Conservation (phyloP, 2,329 filamentous ascomycete species). For the Calonectria ilicicola region DNA sequence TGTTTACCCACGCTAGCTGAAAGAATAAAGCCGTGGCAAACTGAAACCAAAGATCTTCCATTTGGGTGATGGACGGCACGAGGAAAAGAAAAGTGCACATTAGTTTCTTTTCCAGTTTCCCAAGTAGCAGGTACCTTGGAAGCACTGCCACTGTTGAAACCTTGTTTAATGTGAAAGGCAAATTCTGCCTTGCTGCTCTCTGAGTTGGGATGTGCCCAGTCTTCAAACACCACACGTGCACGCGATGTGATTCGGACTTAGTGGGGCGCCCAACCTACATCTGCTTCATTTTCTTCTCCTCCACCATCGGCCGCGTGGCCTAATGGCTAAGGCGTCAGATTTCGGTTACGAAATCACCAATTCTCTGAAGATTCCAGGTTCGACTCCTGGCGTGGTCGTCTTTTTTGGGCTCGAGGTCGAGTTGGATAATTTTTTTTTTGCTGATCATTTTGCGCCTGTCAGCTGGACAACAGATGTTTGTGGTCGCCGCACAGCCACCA, state of each 20-base stretch:
- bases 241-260: neutral
- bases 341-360: slow-evolving; percentile 49
- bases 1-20: too few species aligned
- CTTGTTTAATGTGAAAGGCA: too few species aligned
- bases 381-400: slow-evolving; percentile 8
- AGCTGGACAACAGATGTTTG: neutral
- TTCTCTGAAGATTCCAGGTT: slow-evolving; percentile 6
- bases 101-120: too few species aligned
- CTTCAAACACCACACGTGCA: neutral
- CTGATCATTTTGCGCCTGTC: neutral
- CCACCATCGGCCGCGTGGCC: slow-evolving; percentile 46
- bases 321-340: slow-evolving; percentile 53
- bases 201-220: too few species aligned
- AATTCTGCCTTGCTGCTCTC: too few species aligned
- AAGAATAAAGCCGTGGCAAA: too few species aligned
- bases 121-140: too few species aligned
- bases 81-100: too few species aligned
- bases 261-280: neutral
- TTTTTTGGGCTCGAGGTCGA: neutral
- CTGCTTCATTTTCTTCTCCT: neutral
- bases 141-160: too few species aligned
- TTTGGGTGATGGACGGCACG: too few species aligned
- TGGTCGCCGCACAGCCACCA: too few species aligned
- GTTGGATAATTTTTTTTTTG: neutral
- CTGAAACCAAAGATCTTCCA: too few species aligned